These are phyloP conservation scores for Pouteria glomerata DNA, from an alignment of 148 eudicot species.

Conservation along the genomic window DNA sequence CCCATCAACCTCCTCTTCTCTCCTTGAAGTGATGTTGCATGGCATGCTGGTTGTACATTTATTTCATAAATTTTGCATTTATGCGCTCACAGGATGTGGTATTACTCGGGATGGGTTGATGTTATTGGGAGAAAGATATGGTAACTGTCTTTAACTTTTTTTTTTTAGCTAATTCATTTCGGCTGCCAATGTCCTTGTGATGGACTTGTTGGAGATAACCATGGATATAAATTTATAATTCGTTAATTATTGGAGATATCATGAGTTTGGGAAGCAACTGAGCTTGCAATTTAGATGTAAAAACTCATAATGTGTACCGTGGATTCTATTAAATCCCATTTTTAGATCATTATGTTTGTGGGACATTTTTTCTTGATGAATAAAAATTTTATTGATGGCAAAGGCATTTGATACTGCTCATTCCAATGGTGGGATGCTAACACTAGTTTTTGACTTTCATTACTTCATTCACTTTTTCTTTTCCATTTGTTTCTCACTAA, in stretches of 20 bases:
- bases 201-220: not conserved
- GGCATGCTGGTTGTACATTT: not conserved
- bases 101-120: constrained; percentile 78
- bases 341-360: not conserved
- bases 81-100: constrained; percentile 67
- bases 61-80: constrained; percentile 9
- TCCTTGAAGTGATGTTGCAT: not conserved
- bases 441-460: not conserved
- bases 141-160: constrained; percentile 31
- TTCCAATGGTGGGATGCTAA: not conserved
- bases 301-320: not conserved
- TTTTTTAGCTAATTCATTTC: not conserved
- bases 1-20: too few relatives aligned
- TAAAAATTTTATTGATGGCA: too few relatives aligned
- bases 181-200: constrained; percentile 7
- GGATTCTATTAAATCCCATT: not conserved
- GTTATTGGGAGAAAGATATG: constrained; percentile 82
- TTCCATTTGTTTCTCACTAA: not conserved
- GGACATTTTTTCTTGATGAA: too few relatives aligned
- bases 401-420: not conserved
- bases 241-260: not conserved
- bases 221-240: not conserved
- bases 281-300: not conserved
- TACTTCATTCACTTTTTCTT: not conserved
- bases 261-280: not conserved